These are phyloP conservation scores for Eucommia ulmoides DNA, from an alignment of 257 asterid species.

Conservation along the genomic window DNA sequence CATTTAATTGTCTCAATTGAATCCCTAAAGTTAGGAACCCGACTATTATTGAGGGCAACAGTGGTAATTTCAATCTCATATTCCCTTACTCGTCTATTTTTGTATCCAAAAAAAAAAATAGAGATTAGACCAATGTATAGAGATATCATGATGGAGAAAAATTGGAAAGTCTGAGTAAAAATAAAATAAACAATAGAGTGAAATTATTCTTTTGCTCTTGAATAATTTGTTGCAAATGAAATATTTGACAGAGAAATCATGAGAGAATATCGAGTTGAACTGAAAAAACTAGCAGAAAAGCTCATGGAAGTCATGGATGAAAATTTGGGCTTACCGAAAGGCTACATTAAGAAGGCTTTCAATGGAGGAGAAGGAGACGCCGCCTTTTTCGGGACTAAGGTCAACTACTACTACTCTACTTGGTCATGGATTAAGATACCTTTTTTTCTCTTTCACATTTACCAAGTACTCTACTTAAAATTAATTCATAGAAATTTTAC, in stretches of 20 bases:
- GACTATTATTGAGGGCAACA: neutral
- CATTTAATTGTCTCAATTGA: neutral
- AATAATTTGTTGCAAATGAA: neutral
- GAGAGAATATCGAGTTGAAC: conserved; percentile 50
- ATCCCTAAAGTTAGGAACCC: neutral
- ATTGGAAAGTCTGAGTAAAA: no score
- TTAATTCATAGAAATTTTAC: no score
- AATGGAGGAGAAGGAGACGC: conserved; percentile 27
- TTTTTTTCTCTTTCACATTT: no score
- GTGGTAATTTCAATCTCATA: no score
- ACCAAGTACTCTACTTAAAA: no score
- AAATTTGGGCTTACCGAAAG: conserved; percentile 50
- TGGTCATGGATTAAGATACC: no score
- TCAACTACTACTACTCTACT: no score
- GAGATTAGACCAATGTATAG: neutral
- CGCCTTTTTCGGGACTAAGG: conserved; percentile 82
- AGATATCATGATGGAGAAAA: no score
- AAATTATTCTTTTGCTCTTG: neutral
- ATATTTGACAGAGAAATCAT: conserved; percentile 48
- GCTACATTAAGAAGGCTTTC: conserved; percentile 60
- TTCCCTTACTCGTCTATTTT: neutral
- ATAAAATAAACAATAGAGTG: no score
- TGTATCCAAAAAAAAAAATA: no score
- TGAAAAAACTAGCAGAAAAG: conserved; percentile 44
- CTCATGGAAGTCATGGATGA: conserved; percentile 71